phyloP scores from a whole-genome alignment of 108 stramenopile species.

The Nitzschia sp. region DNA sequence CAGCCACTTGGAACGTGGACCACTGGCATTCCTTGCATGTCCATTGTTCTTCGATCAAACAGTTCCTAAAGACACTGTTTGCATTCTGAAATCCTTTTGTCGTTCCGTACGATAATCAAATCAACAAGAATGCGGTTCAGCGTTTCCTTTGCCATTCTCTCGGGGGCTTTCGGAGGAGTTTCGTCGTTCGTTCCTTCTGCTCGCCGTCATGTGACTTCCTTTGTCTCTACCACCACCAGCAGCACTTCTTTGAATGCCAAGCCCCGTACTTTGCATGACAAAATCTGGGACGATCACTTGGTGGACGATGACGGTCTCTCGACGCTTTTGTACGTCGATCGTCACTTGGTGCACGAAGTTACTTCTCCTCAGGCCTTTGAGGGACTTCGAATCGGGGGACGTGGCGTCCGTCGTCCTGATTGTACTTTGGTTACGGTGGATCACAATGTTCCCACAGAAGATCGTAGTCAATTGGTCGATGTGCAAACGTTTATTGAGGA shows the following conservation, averaged over 20 bases:
- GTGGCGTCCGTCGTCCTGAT: slow-evolving; percentile 90
- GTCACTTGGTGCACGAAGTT: slow-evolving; percentile 92
- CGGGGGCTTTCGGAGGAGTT: neutral
- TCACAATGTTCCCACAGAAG: slow-evolving; percentile 94
- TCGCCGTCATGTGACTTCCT: neutral
- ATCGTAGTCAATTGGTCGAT: slow-evolving; percentile 64
- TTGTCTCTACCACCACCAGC: neutral
- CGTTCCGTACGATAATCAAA: too few relatives aligned
- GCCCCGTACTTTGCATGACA: slow-evolving; percentile 86
- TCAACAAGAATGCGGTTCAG: neutral
- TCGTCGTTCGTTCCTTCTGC: slow-evolving; percentile 17
- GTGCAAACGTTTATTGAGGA: slow-evolving; percentile 83
- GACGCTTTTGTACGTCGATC: slow-evolving; percentile 92
- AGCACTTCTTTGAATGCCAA: slow-evolving; percentile 12
- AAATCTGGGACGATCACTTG: slow-evolving; percentile 91
- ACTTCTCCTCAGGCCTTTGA: slow-evolving; percentile 97
- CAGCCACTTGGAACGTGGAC: neutral
- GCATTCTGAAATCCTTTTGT: too few relatives aligned
- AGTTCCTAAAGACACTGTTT: too few relatives aligned
- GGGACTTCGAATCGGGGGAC: slow-evolving; percentile 81
- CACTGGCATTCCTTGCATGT: too few relatives aligned
- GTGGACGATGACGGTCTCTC: slow-evolving; percentile 83
- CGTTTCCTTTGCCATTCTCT: neutral
- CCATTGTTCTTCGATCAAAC: too few relatives aligned
- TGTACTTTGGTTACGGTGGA: slow-evolving; percentile 93